Conservation (phyloP, 2,329 filamentous ascomycete genomes). For the Alternaria sp. region DNA sequence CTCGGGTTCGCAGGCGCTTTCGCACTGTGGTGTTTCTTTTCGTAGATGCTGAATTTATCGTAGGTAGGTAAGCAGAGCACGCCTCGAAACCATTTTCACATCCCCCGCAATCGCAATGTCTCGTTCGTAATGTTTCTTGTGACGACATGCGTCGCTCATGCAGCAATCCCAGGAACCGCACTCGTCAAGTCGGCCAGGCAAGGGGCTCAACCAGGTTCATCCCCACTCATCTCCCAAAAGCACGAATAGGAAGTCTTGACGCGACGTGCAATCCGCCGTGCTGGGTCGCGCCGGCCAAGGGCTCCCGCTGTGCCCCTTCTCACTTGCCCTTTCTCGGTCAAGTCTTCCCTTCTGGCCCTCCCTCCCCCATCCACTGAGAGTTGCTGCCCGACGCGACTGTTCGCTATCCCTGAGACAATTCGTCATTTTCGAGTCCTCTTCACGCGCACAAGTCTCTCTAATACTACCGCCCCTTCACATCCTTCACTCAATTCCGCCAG, state of each 20-base stretch:
- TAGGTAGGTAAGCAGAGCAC: too few species aligned
- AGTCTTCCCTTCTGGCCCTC: constrained; percentile 6
- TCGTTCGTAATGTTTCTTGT: constrained; percentile 12
- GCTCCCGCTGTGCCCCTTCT: constrained; percentile 18
- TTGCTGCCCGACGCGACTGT: constrained; percentile 22
- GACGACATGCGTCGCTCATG: constrained; percentile 14
- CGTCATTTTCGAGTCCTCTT: not conserved
- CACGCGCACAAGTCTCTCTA: not conserved
- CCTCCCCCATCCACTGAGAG: not conserved
- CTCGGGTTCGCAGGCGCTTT: not conserved
- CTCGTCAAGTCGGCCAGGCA: not conserved
- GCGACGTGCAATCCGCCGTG: constrained; percentile 12
- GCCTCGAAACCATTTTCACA: not conserved
- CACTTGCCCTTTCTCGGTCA: constrained; percentile 20
- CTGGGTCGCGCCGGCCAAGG: constrained; percentile 18
- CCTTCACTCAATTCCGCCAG: not conserved
- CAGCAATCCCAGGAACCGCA: constrained; percentile 16
- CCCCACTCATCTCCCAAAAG: not conserved
- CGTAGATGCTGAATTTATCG: not conserved
- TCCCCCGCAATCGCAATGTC: not conserved
- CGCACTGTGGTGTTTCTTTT: not conserved
- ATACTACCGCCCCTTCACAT: not conserved
- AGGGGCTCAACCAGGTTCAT: constrained; percentile 2
- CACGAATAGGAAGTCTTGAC: constrained; percentile 18
- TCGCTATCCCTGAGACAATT: constrained; percentile 10